Evolutionary conservation across 495 filamentous ascomycete genomes (phyloP).

Genomic region (Podospora conica): DNA sequence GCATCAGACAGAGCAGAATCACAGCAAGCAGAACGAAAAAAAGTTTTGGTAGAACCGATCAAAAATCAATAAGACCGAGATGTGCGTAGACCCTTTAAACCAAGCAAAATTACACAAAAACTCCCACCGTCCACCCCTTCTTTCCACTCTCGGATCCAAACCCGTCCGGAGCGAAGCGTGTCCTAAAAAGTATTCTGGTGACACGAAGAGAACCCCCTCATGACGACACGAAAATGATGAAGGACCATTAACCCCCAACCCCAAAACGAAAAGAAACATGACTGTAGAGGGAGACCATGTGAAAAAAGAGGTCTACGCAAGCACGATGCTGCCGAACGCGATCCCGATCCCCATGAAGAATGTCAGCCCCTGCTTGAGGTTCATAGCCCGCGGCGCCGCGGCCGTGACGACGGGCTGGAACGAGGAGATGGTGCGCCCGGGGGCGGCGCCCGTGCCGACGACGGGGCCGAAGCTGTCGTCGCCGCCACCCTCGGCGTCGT

Average conservation of each 20-base stretch:
- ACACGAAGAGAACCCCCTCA: not conserved
- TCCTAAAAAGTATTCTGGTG: not conserved
- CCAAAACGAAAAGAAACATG: slow-evolving; percentile 1
- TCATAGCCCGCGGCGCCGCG: slow-evolving; percentile 15
- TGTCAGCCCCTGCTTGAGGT: slow-evolving; percentile 20
- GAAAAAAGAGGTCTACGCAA: not conserved
- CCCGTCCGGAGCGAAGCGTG: not conserved
- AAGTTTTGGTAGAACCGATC: not conserved
- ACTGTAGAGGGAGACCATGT: not conserved
- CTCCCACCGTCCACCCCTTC: not conserved
- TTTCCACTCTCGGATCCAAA: not conserved
- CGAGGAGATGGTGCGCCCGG: not conserved
- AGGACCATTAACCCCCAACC: not conserved
- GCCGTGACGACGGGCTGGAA: slow-evolving; percentile 14
- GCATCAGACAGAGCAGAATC: not conserved
- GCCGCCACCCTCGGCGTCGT: not conserved
- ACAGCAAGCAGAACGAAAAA: not conserved
- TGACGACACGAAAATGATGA: not conserved
- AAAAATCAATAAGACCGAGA: not conserved
- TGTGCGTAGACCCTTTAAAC: not conserved
- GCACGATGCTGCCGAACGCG: slow-evolving; percentile 10
- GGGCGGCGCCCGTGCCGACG: not conserved
- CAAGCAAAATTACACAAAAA: slow-evolving; percentile 1
- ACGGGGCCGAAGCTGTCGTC: not conserved
- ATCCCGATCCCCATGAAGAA: slow-evolving; percentile 22